A percentile compares a stretch with the other conserved stretches of the same genome.
Conservation (phyloP, 2,329 filamentous ascomycete genomes). For the Exophiala calicioides region DNA sequence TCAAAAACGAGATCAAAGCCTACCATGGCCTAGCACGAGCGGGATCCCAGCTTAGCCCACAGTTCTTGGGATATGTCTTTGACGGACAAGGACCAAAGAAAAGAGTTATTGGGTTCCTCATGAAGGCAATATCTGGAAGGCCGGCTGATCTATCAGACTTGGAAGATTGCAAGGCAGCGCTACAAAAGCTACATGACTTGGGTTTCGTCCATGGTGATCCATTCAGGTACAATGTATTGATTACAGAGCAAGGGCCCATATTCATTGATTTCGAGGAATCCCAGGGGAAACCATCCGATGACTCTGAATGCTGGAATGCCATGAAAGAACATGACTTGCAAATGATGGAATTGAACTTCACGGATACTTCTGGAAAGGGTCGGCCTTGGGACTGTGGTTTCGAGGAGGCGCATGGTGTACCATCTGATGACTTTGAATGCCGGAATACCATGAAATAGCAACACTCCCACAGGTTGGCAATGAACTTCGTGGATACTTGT, state of each 20-base stretch:
- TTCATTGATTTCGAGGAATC: conserved; percentile 10
- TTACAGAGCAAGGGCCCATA: conserved; percentile 1
- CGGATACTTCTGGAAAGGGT: too few species aligned
- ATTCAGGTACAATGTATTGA: conserved; percentile 4
- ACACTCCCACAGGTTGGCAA: conserved; percentile 1
- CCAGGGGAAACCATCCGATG: background rate
- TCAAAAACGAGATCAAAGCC: background rate
- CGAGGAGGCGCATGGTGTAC: background rate
- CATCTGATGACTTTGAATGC: background rate
- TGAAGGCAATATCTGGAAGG: background rate
- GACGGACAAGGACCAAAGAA: background rate
- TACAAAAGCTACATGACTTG: conserved; percentile 7
- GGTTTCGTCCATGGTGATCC: conserved; percentile 7
- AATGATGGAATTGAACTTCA: too few species aligned
- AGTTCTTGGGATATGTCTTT: conserved; percentile 4
- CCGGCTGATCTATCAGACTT: background rate
- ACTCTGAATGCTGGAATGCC: conserved; percentile 9
- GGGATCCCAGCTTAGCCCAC: background rate
- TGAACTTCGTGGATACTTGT: too few species aligned
- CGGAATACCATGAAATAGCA: conserved; percentile 7
- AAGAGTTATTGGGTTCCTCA: background rate
- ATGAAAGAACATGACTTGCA: conserved; percentile 3
- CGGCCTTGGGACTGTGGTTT: too few species aligned
- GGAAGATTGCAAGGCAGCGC: conserved; percentile 1
- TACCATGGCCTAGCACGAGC: background rate